phyloP scores from a whole-genome alignment of 2,329 filamentous ascomycete species.

The Fusarium chaquense region DNA sequence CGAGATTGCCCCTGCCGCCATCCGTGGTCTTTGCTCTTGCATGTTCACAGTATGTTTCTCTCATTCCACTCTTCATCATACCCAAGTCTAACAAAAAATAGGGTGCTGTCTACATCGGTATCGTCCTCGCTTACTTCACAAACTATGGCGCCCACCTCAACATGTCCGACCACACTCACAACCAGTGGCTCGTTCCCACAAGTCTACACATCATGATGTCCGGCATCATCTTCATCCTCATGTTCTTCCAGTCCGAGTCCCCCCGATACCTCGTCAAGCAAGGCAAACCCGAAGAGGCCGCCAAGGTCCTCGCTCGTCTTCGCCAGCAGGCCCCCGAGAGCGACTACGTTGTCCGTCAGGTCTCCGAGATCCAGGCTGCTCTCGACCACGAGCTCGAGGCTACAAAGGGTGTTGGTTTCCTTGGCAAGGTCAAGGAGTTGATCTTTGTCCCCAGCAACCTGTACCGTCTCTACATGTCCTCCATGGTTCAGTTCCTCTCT shows the following conservation, averaged over 20 bases:
- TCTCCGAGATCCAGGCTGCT: slow-evolving; percentile 72
- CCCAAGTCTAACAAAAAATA: neutral
- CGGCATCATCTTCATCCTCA: slow-evolving; percentile 75
- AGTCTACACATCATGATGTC: slow-evolving; percentile 83
- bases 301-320: slow-evolving; percentile 66
- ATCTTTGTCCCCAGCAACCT: slow-evolving; percentile 75
- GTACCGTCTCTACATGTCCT: slow-evolving; percentile 77
- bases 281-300: slow-evolving; percentile 69
- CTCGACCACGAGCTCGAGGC: slow-evolving; percentile 79
- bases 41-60: slow-evolving; percentile 53
- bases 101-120: slow-evolving; percentile 76
- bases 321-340: slow-evolving; percentile 70
- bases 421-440: slow-evolving; percentile 76
- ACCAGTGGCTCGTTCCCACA: slow-evolving; percentile 75
- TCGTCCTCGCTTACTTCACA: slow-evolving; percentile 83
- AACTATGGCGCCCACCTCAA: slow-evolving; percentile 71
- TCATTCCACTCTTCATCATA: too few species aligned
- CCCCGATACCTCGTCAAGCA: slow-evolving; percentile 78
- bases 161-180: slow-evolving; percentile 59
- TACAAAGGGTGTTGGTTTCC: slow-evolving; percentile 72
- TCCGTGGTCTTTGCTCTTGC: slow-evolving; percentile 79
- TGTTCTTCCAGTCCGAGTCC: slow-evolving; percentile 76
- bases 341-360: slow-evolving; percentile 71
- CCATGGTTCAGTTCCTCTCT: slow-evolving; percentile 76
- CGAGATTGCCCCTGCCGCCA: slow-evolving; percentile 75